phyloP scores from a whole-genome alignment of 352 stramenopile genomes.

The Elongisporangium senticosum region DNA sequence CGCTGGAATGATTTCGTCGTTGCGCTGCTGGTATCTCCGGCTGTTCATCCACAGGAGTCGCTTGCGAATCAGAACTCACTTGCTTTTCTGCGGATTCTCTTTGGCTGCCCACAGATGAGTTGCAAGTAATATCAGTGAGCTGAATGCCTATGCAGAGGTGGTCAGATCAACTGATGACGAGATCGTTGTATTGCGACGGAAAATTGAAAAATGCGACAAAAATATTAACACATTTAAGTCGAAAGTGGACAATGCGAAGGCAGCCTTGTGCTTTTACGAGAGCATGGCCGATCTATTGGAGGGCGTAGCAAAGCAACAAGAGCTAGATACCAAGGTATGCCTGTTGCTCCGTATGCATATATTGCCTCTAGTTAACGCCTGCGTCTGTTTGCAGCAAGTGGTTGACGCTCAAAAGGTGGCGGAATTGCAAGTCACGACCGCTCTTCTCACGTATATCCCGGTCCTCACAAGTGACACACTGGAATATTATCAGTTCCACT shows the following conservation, averaged over 20 bases:
- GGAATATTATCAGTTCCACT: conserved; percentile 59
- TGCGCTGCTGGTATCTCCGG: too few species aligned
- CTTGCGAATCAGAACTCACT: too few species aligned
- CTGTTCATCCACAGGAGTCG: too few species aligned
- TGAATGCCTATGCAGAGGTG: conserved; percentile 26
- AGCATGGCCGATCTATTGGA: conserved; percentile 21
- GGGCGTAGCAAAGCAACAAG: conserved; percentile 15
- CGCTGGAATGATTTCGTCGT: too few species aligned
- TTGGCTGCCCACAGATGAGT: too few species aligned
- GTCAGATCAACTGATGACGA: conserved; percentile 26
- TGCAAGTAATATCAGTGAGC: conserved; percentile 3
- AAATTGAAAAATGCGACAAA: conserved; percentile 14
- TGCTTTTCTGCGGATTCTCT: too few species aligned
- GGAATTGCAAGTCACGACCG: conserved; percentile 20
- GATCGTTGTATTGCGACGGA: conserved; percentile 21
- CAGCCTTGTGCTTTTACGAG: conserved; percentile 24
- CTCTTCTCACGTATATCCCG: conserved; percentile 36
- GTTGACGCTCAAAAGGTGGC: conserved; percentile 18
- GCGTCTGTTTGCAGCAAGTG: conserved; percentile 15
- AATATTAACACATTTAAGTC: conserved; percentile 10
- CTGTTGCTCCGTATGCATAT: too few species aligned
- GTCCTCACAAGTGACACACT: conserved; percentile 34
- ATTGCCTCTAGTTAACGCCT: conserved; percentile 10
- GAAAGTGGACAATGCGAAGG: conserved; percentile 15
- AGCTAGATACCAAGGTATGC: conserved; percentile 10